Percentiles rank a stretch among this genome's conserved stretches.
Evolutionary conservation across 2,329 filamentous ascomycete genomes (phyloP).

Genomic region (Pestalotiopsis sp.): DNA sequence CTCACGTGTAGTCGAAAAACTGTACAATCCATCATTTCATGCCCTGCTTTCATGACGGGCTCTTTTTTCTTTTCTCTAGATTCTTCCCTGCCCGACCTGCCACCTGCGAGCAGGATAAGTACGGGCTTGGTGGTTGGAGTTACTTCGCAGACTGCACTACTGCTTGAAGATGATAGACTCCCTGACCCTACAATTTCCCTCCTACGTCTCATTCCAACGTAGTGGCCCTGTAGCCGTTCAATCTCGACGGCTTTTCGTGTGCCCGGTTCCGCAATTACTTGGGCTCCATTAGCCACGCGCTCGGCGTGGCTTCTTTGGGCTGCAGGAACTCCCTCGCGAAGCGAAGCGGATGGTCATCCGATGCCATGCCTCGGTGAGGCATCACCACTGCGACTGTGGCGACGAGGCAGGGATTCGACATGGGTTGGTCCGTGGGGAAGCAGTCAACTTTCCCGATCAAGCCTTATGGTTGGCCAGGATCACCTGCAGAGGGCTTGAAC

Average conservation of each 20-base stretch:
- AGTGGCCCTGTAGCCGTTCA: not conserved
- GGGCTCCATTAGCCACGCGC: not conserved
- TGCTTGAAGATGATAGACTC: not conserved
- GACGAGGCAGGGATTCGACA: not conserved
- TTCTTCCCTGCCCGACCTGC: no score
- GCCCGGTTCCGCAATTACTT: not conserved
- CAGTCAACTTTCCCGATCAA: not conserved
- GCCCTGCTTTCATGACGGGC: not conserved
- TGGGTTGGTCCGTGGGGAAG: not conserved
- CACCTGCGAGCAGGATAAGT: no score
- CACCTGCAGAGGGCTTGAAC: not conserved
- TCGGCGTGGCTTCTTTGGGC: not conserved
- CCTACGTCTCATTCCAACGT: not conserved
- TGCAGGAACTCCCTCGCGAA: not conserved
- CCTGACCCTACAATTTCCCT: not conserved
- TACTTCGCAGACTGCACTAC: not conserved
- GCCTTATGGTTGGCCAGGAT: not conserved
- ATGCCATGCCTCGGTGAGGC: not conserved
- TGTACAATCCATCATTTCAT: not conserved
- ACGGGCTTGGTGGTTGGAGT: not conserved
- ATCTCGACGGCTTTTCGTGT: not conserved
- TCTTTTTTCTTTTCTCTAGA: no score
- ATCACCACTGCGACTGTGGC: not conserved
- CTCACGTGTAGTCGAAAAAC: not conserved
- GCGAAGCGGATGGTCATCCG: not conserved